Evolutionary conservation across 2,329 filamentous ascomycete species (phyloP), one percentile per base, ranked within the genome.

Genomic region (Fusarium nurragi): DNA sequence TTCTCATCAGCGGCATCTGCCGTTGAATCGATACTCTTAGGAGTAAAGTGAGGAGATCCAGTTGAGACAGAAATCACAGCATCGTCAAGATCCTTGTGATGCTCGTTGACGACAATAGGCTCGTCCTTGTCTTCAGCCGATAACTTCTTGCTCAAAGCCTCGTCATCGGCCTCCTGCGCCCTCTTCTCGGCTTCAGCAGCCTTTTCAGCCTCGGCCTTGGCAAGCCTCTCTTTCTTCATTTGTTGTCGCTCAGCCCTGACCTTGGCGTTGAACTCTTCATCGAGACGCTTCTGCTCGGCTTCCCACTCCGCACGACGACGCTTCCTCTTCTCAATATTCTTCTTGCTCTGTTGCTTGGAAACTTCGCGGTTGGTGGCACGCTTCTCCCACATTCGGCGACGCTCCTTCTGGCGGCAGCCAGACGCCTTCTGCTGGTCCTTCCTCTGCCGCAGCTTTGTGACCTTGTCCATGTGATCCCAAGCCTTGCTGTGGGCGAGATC

Each of bases 401-500:
- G 78, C 58, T 84, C 80, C 40, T 77, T 73, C 63, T 78, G 76
- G 7, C 80, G 78, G 49, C 77, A 80, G n/a, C 75, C 72, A 43
- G 80, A 83, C 0, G 81, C 82, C 74, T 84, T 83, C 45, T 81
- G 75, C 45, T 82, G 78, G 55, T 83, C 79, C 54, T 79, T 77
- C 68, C 82, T 79, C 71, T 84, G 81, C 22, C 81, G 75, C 22
- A 84, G 79, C 61, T 82, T 80, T 21, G 78, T 75, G 3, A 84
- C 80, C 63, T 82, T 81, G 51, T 84, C 78, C 64, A 85, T 70
- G 28, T 86, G 81, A 1, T 78, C 76, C 45, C 81, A 79, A 2
- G 83, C 85, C 73, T 88, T 88, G 75, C 80, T 83, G 67, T 88
- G 86, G 0, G 86, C 86, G 7, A 88, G 69, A 66, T 88, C 86